Conservation (phyloP, 345 rosid species). For the Camelina sativa region DNA sequence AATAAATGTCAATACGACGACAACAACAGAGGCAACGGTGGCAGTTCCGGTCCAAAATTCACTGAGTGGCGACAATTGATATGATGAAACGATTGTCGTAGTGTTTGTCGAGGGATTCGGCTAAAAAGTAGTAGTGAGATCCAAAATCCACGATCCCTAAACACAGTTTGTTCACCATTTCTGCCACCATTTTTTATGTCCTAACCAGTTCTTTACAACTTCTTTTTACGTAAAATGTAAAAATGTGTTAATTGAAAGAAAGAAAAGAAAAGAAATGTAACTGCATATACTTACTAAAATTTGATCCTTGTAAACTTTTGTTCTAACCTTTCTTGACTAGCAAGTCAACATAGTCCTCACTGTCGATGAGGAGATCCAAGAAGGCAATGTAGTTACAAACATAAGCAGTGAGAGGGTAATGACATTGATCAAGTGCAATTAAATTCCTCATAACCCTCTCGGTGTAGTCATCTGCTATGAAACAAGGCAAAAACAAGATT, state of each 20-base stretch:
- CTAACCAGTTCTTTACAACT: conserved; percentile 30
- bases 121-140: neutral
- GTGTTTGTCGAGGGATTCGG: neutral
- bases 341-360: conserved; percentile 27
- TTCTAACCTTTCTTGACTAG: conserved; percentile 39
- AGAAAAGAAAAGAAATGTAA: too few relatives aligned
- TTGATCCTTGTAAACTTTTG: neutral
- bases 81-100: neutral
- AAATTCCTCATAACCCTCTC: conserved; percentile 17
- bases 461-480: conserved; percentile 6
- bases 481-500: conserved; percentile 30
- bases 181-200: conserved; percentile 26
- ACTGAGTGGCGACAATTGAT: neutral
- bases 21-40: neutral
- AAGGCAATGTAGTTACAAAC: conserved; percentile 30
- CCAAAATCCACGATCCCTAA: conserved; percentile 2
- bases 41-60: conserved; percentile 40
- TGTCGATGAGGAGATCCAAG: conserved; percentile 40
- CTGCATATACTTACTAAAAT: too few relatives aligned
- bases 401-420: neutral
- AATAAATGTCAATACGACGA: conserved; percentile 14
- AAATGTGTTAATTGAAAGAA: neutral
- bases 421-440: conserved; percentile 45
- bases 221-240: neutral
- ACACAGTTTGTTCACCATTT: conserved; percentile 40